A percentile compares a stretch with the other conserved stretches of the same genome.
These are phyloP conservation scores for Pyrus hybrid DNA, from an alignment of 331 rosid genomes.

Conservation along the genomic window DNA sequence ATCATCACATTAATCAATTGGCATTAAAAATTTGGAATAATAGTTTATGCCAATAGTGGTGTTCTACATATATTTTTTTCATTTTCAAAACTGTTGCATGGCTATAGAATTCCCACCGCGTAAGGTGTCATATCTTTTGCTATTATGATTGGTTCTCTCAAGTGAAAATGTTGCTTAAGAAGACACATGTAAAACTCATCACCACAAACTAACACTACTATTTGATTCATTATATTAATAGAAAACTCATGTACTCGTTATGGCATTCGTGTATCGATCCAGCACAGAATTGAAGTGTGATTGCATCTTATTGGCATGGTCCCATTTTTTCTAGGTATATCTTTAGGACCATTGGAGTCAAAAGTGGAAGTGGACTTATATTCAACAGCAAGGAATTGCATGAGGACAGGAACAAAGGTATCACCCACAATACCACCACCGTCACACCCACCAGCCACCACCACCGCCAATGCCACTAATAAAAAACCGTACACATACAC, in stretches of 20 bases:
- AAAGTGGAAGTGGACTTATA: constrained; percentile 27
- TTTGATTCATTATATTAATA: too few relatives aligned
- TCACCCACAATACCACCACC: constrained; percentile 15
- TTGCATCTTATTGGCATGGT: constrained; percentile 1
- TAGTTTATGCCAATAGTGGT: not conserved
- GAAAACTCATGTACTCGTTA: not conserved
- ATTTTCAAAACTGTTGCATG: not conserved
- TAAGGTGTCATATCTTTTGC: not conserved
- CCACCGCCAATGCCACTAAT: constrained; percentile 1
- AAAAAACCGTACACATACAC: too few relatives aligned
- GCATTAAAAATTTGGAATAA: not conserved
- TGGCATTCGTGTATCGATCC: not conserved
- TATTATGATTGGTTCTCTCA: too few relatives aligned
- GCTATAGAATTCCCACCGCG: not conserved
- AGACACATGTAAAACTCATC: not conserved
- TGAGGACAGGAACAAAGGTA: constrained; percentile 8
- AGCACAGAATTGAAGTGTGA: not conserved
- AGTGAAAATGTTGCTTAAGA: not conserved
- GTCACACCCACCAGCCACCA: not conserved
- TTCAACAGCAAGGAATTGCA: not conserved
- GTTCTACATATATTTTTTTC: not conserved
- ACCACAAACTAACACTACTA: not conserved
- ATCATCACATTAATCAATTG: not conserved
- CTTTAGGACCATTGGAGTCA: constrained; percentile 9
- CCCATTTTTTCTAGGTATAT: not conserved